Evolutionary conservation across 2,329 filamentous ascomycete species (phyloP).

Genomic region (Didymella keratinophila): DNA sequence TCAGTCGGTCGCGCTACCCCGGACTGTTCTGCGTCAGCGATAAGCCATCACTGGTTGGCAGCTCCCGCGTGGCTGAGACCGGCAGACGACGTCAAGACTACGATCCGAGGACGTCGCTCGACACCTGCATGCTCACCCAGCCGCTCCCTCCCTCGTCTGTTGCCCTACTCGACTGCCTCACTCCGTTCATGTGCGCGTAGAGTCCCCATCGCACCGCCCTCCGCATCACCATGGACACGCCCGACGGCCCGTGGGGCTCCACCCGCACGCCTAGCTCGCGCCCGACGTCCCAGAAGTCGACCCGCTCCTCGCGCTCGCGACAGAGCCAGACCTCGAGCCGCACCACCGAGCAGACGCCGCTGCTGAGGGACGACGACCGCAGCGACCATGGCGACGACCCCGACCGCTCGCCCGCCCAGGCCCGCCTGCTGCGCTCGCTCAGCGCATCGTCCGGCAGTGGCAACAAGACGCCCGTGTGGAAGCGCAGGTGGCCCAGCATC

Average conservation of each 20-base stretch:
- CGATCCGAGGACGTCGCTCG: not conserved
- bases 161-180: too few species aligned
- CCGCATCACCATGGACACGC: constrained; percentile 40
- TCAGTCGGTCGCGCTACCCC: constrained; percentile 2
- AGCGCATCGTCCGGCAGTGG: constrained; percentile 36
- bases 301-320: constrained; percentile 43
- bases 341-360: constrained; percentile 52
- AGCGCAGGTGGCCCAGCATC: constrained; percentile 77
- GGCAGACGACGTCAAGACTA: constrained; percentile 11
- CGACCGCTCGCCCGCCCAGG: constrained; percentile 42
- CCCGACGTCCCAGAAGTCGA: constrained; percentile 49
- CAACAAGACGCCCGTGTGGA: constrained; percentile 41
- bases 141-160: too few species aligned
- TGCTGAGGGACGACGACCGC: constrained; percentile 44
- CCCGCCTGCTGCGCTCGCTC: constrained; percentile 48
- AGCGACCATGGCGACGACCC: constrained; percentile 33
- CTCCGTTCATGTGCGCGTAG: not conserved
- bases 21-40: constrained; percentile 3
- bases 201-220: not conserved
- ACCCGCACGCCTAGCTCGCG: constrained; percentile 49
- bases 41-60: constrained; percentile 8
- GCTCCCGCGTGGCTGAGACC: constrained; percentile 1
- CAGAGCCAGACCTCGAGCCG: constrained; percentile 42
- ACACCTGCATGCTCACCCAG: too few species aligned
- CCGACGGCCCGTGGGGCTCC: constrained; percentile 48